Base-by-base conservation (phyloP, 75 land plant genomes). In the Isoetes taiwanensis region DNA sequence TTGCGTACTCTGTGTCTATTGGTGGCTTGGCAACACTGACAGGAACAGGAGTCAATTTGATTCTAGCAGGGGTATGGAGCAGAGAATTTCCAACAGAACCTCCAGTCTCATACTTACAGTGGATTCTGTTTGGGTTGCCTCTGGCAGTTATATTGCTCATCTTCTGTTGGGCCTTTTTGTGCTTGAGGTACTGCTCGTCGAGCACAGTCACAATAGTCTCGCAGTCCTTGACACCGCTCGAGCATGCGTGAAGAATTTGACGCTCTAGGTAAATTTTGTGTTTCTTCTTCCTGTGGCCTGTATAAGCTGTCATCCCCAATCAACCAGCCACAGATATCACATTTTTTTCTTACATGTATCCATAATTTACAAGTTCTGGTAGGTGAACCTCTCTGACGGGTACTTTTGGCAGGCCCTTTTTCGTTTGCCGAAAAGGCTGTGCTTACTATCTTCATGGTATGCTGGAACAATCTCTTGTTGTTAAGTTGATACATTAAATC, bases 21-120 rank as follows among this genome's bases (percentile, higher is more conserved):
- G 96, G 96, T 0, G 96, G 96, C 29, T 72, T 90, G 72, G 60
- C 76, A 40, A 90, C 96, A 1, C 60, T 90, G 43, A 90, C 91
- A 0, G 96, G 96, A 0, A 78, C 83, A 0, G 90, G 96, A 3
- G 83, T 80, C 5, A 90, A 90, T 52, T 63, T 90, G 31, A 76
- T 90, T 29, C 31, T 85, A 65, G 82, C 77, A 2, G 96, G 84
- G 39, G 78, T 85, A 72, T 90, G 80, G 74, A 65, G 71, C 41
- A 72, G 69, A 43, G 69, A 71, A 4, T 85, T 78, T 34, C 96
- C 91, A 1, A 32, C 67, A 0, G 82, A 69, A 0, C 21, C 60
- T 2, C 84, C 78, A 2, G 72, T 90, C 27, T 72, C 84, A 33
- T 90, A 77, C 74, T 80, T 67, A 62, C 69, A 79, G 0, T 90